Evolutionary conservation across 176 grass and related monocot genomes (phyloP), one percentile per base, ranked within the genome.

Genomic region (Typha latifolia): DNA sequence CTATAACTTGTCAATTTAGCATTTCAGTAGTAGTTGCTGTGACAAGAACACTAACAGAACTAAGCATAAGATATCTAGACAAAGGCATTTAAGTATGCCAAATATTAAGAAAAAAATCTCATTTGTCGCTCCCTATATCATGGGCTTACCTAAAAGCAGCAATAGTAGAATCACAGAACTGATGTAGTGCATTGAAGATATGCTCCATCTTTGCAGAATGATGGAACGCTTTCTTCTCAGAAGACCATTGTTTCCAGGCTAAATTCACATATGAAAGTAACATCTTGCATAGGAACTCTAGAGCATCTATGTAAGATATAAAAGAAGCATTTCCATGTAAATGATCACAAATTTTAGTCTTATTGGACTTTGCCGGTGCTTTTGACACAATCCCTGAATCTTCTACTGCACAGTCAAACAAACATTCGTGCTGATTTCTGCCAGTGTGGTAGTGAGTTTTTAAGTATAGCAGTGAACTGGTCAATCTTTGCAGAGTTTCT

Each of bases 241-340:
- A 69, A n/a, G 91, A 87, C 37, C 37, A 43, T 49, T 55, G 47
- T 49, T 81, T 83, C 84, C 82, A 90, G 71, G 70, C 22, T 67
- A 63, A 15, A 74, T 81, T 78, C 27, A 12, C 84, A 69, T 78
- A 76, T 19, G 72, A 76, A 61, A 78, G 52, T 49, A 91, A 69
- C 47, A 84, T 63, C 82, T 88, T 90, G 73, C 91, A 83, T 18
- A 83, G 49, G 79, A 88, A 87, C 43, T 83, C 87, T 34, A 96
- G 80, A 4, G 87, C 81, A 74, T 96, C 87, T 55, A 96, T 55
- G 67, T 90, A 96, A 50, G 82, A 70, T 61, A 79, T 15, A 48
- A 76, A 72, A 63, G 69, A 90, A 50, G 69, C 48, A 69, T 62
- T 51, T 52, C 73, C 81, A 70, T 73, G 64, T 48, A 78, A 66